A percentile compares a stretch with the other conserved stretches of the same genome.
Conservation (phyloP, 2,329 filamentous ascomycete genomes). For the Colletotrichum spaethianum region DNA sequence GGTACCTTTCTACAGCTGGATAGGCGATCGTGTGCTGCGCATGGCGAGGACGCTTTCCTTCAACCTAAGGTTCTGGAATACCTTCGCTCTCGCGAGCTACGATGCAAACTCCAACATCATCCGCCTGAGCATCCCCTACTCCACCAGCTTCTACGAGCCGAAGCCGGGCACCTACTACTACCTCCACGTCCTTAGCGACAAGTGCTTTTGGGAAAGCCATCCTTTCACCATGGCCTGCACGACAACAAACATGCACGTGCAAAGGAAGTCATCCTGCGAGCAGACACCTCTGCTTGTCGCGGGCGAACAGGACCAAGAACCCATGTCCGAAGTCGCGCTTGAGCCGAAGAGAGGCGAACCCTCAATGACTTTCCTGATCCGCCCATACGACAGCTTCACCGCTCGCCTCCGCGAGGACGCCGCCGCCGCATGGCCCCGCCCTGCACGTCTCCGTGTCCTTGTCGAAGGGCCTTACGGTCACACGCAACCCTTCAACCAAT, state of each 20-base stretch:
- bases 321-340: constrained; percentile 28
- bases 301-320: constrained; percentile 16
- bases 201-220: constrained; percentile 63
- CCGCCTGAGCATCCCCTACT: constrained; percentile 55
- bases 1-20: constrained; percentile 64
- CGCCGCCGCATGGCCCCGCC: constrained; percentile 43
- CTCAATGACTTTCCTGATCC: constrained; percentile 59
- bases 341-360: constrained; percentile 26
- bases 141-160: constrained; percentile 51
- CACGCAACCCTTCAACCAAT: constrained; percentile 54
- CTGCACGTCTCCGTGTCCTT: constrained; percentile 52
- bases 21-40: constrained; percentile 63
- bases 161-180: constrained; percentile 62
- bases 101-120: constrained; percentile 58
- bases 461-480: constrained; percentile 63
- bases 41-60: constrained; percentile 58
- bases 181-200: constrained; percentile 57
- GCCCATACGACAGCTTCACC: constrained; percentile 62
- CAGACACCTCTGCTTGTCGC: constrained; percentile 51
- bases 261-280: constrained; percentile 47
- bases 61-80: constrained; percentile 56
- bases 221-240: constrained; percentile 62
- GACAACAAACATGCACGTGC: constrained; percentile 19
- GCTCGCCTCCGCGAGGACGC: constrained; percentile 53
- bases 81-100: constrained; percentile 52